These are phyloP conservation scores for Geranium rotundifolium DNA, from an alignment of 345 rosid species.

Conservation along the genomic window DNA sequence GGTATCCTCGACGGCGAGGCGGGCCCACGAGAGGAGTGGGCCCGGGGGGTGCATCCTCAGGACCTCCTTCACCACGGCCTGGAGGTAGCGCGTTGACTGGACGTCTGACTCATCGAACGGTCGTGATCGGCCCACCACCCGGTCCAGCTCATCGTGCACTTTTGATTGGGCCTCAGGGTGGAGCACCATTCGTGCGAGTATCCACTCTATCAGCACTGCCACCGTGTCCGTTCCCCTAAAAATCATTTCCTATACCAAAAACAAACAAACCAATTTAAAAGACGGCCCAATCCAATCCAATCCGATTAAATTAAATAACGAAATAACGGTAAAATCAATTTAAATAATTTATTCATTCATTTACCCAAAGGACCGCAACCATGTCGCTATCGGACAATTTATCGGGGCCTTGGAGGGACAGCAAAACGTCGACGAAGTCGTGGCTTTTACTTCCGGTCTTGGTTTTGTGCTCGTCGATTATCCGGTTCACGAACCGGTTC, in stretches of 20 bases:
- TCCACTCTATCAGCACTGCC: slow-evolving; percentile 46
- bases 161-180: slow-evolving; percentile 40
- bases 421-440: slow-evolving; percentile 38
- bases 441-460: slow-evolving; percentile 5
- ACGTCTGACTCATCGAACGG: slow-evolving; percentile 27
- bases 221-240: slow-evolving; percentile 52
- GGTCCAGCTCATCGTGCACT: slow-evolving; percentile 36
- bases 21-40: slow-evolving; percentile 56
- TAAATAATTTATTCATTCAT: neutral
- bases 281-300: neutral
- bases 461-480: slow-evolving; percentile 24
- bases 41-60: slow-evolving; percentile 52
- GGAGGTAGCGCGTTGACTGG: slow-evolving; percentile 21
- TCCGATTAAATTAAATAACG: neutral
- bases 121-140: slow-evolving; percentile 33
- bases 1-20: slow-evolving; percentile 31
- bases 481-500: slow-evolving; percentile 34
- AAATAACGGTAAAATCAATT: neutral
- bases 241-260: slow-evolving; percentile 36
- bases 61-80: slow-evolving; percentile 36
- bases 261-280: neutral
- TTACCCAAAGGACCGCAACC: slow-evolving; percentile 45
- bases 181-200: slow-evolving; percentile 42
- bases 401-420: slow-evolving; percentile 29
- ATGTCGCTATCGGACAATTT: slow-evolving; percentile 25